Conservation (phyloP, 1,139 yeast species). For the Kluyveromyces sp. region DNA sequence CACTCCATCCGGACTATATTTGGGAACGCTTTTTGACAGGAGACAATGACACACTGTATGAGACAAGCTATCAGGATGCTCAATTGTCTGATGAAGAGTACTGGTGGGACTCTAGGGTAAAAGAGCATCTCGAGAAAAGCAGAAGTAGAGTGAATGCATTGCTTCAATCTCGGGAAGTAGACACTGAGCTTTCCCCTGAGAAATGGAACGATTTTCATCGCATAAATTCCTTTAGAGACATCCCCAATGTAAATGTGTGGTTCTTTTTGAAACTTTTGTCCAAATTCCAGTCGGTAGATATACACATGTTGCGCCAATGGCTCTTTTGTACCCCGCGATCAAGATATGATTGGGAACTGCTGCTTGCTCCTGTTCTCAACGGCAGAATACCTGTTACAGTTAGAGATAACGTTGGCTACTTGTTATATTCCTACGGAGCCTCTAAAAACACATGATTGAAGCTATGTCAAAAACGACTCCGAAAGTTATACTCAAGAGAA, state of each 20-base stretch:
- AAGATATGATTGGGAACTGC: slow-evolving; percentile 34
- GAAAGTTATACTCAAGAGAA: not conserved
- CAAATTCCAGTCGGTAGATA: slow-evolving; percentile 30
- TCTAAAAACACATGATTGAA: slow-evolving; percentile 1
- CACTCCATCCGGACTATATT: slow-evolving; percentile 23
- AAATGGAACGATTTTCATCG: slow-evolving; percentile 25
- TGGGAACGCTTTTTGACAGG: slow-evolving; percentile 19
- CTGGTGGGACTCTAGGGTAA: slow-evolving; percentile 23
- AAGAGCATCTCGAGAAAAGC: slow-evolving; percentile 8
- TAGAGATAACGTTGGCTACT: slow-evolving; percentile 33
- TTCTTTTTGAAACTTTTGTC: slow-evolving; percentile 31
- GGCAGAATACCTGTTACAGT: slow-evolving; percentile 32
- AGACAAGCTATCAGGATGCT: slow-evolving; percentile 18
- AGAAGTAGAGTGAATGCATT: not conserved
- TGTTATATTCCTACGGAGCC: slow-evolving; percentile 31
- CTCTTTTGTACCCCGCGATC: slow-evolving; percentile 33
- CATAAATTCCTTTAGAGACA: slow-evolving; percentile 25
- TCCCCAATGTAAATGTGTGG: slow-evolving; percentile 30
- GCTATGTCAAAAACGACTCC: slow-evolving; percentile 2
- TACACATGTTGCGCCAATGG: slow-evolving; percentile 33
- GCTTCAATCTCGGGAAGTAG: slow-evolving; percentile 4
- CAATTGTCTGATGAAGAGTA: slow-evolving; percentile 10
- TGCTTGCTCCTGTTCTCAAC: slow-evolving; percentile 32
- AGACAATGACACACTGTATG: slow-evolving; percentile 5
- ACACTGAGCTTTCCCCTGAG: slow-evolving; percentile 11